These are phyloP conservation scores for Ceratocystis diversiconidia DNA, from an alignment of 2,329 filamentous ascomycete species.

Conservation along the genomic window DNA sequence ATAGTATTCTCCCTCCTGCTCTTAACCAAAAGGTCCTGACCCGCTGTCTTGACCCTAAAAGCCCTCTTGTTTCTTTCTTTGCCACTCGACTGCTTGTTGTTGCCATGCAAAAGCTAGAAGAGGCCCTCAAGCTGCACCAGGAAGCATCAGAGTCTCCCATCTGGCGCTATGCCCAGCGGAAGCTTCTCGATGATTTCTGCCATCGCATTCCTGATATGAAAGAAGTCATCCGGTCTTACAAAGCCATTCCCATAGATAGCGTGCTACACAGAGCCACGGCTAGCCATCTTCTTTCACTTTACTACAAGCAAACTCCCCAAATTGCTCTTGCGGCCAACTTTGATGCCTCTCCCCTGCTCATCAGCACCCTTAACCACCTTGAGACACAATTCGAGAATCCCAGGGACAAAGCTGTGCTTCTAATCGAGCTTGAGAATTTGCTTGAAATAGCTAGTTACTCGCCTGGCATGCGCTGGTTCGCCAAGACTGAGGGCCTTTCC, in stretches of 20 bases:
- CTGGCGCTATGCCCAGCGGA: conserved; percentile 57
- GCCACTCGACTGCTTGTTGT: conserved; percentile 64
- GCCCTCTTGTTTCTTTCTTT: conserved; percentile 71
- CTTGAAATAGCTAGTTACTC: conserved; percentile 69
- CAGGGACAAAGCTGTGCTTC: conserved; percentile 38
- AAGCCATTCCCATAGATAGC: conserved; percentile 52
- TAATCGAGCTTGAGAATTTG: conserved; percentile 68
- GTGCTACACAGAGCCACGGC: conserved; percentile 62
- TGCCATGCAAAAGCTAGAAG: conserved; percentile 62
- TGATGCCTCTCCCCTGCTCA: conserved; percentile 67
- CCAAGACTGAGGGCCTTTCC: conserved; percentile 49
- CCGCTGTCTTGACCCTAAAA: conserved; percentile 64
- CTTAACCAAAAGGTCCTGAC: conserved; percentile 66
- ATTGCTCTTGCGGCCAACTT: conserved; percentile 72
- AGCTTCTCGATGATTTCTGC: conserved; percentile 60
- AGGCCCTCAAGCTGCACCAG: conserved; percentile 46
- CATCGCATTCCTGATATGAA: conserved; percentile 69
- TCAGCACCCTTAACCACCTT: conserved; percentile 49
- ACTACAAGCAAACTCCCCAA: conserved; percentile 69
- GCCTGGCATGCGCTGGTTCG: conserved; percentile 80
- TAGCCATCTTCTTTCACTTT: conserved; percentile 67
- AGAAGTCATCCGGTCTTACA: conserved; percentile 61
- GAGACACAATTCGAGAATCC: conserved; percentile 39
- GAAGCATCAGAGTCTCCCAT: conserved; percentile 26
- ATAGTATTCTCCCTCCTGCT: conserved; percentile 73